Evolutionary conservation across 495 filamentous ascomycete species (phyloP), one percentile per base, ranked within the genome.

Genomic region (Penicillium robsamsonii): DNA sequence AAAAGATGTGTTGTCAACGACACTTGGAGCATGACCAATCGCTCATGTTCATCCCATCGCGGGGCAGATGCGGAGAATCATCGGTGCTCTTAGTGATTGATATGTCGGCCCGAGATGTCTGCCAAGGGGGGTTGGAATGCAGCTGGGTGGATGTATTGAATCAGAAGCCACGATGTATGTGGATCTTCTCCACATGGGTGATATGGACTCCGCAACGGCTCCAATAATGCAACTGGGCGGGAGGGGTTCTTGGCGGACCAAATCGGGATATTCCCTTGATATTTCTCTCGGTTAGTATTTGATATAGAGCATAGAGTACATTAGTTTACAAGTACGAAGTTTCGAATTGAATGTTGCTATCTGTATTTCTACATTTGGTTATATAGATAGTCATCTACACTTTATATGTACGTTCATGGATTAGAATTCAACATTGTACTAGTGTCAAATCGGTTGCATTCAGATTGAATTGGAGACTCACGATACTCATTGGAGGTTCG

Each of bases 61-160:
- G 65, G 65, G 65, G 65, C 63, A 66, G 51, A 17, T 47, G 63
- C 57, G 65, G 65, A 59, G 63, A 68, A 66, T 57, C 49, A 43
- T 52, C 55, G 56, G 61, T 30, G 27, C 54, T 48, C 33, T 49
- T 31, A 58, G 37, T 18, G 45, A 55, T 41, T 55, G 51, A 55
- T 54, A 55, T 53, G 43, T 37, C 33, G 33, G 33, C 33, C 33
- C 33, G 33, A 41, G 38, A 51, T 51, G 29, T 17, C 18, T 35
- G 33, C 43, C 46, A 27, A 27, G 25, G 25, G 25, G 4, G 6
- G 25, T 22, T 55, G 49, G 3, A 55, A 42, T 58, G 42, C 56
- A 58, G 20, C 38, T 49, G 45, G 27, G 38, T 33, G 13, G 30
- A 22, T 12, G 24, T 24, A 13, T 54, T 42, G 27, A 58, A 52